Evolutionary conservation across 805 yeast genomes (phyloP), one percentile per base, ranked within the genome.

Genomic region (Maudiozyma turicensis): DNA sequence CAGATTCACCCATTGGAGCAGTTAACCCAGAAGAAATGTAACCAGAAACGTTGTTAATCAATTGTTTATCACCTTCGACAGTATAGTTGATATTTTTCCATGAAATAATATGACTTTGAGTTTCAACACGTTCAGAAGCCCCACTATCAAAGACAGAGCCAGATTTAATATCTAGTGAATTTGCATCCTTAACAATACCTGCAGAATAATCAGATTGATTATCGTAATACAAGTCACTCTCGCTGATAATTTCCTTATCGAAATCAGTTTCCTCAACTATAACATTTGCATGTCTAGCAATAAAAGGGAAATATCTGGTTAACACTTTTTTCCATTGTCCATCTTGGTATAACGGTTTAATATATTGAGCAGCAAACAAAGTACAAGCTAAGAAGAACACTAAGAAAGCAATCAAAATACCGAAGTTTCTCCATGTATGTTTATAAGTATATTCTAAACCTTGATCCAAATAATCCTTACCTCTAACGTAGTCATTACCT

Each of bases 371-470:
- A 5, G 64, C 67, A 20, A 65, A 35, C 29, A 63, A 46, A 41
- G 69, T 61, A 41, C 59, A 47, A 29, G 48, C 47, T 20, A 63
- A 44, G 54, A 67, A 72, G 53, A 70, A 74, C 4, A 71, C 52
- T 49, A 71, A 64, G 58, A 72, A 81, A 6, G 73, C 86, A 55
- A 79, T 58, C 48, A 75, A 55, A 55, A 82, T 78, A 58, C 87
- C 95, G 50, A 82, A 72, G 63, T 86, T 83, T 70, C 95, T 78
- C 95, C 95, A 86, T 51, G 76, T 75, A 64, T 86, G 88, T 29
- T 64, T 50, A 58, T 73, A 77, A 29, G 62, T 56, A 69, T 82
- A 86, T 35, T 65, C 57, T 64, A 68, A 82, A 8, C 80, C 63
- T 6, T 58, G 56, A 3, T 51, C 50, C 44, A 86, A 54, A 58